A percentile compares a stretch with the other conserved stretches of the same genome.
phyloP scores from a whole-genome alignment of 208 protist species.

The Strigomonas culicis region DNA sequence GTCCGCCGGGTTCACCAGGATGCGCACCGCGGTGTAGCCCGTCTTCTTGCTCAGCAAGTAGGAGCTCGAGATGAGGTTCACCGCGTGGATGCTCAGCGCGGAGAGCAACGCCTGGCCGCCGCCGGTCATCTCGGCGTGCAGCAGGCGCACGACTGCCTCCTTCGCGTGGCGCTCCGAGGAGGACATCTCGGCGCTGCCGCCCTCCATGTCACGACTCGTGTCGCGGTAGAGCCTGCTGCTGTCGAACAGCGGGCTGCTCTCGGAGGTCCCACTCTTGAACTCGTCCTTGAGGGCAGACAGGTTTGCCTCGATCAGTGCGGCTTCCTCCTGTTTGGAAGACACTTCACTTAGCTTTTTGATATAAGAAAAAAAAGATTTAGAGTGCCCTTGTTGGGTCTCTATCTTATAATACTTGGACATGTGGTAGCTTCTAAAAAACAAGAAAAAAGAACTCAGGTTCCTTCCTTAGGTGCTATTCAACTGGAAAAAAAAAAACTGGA shows the following conservation, averaged over 20 bases:
- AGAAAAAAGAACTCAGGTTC: constrained; percentile 9
- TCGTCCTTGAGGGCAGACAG: constrained; percentile 47
- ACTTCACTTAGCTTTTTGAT: constrained; percentile 60
- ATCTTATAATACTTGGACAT: constrained; percentile 45
- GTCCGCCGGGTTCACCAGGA: constrained; percentile 83
- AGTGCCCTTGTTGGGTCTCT: constrained; percentile 32
- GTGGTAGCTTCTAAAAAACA: background rate
- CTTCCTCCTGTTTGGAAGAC: constrained; percentile 83
- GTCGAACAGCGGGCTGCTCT: constrained; percentile 1
- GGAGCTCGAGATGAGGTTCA: constrained; percentile 92
- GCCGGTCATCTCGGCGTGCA: constrained; percentile 94
- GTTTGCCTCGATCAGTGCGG: constrained; percentile 60
- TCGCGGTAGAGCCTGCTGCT: constrained; percentile 7
- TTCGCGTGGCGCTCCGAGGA: constrained; percentile 37
- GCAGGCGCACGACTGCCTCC: constrained; percentile 85
- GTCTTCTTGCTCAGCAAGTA: constrained; percentile 63
- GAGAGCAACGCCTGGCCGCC: constrained; percentile 90
- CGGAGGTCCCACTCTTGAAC: constrained; percentile 10
- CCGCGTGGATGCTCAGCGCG: constrained; percentile 91
- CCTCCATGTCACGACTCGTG: constrained; percentile 10
- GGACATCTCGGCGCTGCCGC: constrained; percentile 3
- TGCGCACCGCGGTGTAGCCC: constrained; percentile 90
- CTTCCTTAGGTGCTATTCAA: too few species aligned
- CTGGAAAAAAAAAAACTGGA: constrained; percentile 2
- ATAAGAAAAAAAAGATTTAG: constrained; percentile 56